A percentile compares a stretch with the other conserved stretches of the same genome.
These are phyloP conservation scores for Lasiosphaeria miniovina DNA, from an alignment of 495 filamentous ascomycete genomes.

Conservation along the genomic window DNA sequence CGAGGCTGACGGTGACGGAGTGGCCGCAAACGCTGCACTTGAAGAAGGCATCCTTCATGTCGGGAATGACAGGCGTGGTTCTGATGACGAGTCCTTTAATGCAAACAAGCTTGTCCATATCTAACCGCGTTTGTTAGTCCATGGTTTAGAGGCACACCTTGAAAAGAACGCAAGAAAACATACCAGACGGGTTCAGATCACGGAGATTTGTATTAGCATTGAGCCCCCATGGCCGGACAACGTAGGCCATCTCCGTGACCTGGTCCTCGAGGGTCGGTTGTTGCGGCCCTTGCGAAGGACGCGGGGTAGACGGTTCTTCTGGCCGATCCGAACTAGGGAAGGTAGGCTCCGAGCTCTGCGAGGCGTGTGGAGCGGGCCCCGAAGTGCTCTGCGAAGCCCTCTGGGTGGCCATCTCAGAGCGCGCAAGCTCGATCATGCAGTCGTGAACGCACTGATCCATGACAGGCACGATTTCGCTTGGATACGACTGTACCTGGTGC, in stretches of 20 bases:
- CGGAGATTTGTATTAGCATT: constrained; percentile 87
- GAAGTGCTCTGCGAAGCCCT: constrained; percentile 54
- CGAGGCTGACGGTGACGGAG: constrained; percentile 83
- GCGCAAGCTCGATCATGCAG: constrained; percentile 84
- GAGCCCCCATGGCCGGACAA: constrained; percentile 86
- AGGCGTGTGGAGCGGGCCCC: constrained; percentile 35
- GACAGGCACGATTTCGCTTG: constrained; percentile 90
- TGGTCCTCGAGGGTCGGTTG: constrained; percentile 48
- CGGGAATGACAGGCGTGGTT: constrained; percentile 91
- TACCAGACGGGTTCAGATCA: constrained; percentile 83
- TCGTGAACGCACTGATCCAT: constrained; percentile 96
- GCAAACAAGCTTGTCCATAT: constrained; percentile 94
- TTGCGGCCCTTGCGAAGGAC: constrained; percentile 24
- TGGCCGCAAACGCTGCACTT: constrained; percentile 89
- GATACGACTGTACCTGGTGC: constrained; percentile 90
- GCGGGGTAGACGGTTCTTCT: constrained; percentile 44
- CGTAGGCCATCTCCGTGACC: constrained; percentile 70
- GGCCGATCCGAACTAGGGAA: constrained; percentile 70
- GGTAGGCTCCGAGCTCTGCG: constrained; percentile 66
- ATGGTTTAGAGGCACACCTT: neutral
- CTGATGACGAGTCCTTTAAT: constrained; percentile 97
- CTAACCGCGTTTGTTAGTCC: constrained; percentile 22
- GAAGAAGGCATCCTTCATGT: constrained; percentile 96
- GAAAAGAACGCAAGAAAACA: constrained; percentile 16
- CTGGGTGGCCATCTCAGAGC: constrained; percentile 72